Percentiles rank a stretch among this genome's conserved stretches.
phyloP scores from a whole-genome alignment of 768 basidiomycete genomes.

The Pseudohyphozyma bogoriensis region DNA sequence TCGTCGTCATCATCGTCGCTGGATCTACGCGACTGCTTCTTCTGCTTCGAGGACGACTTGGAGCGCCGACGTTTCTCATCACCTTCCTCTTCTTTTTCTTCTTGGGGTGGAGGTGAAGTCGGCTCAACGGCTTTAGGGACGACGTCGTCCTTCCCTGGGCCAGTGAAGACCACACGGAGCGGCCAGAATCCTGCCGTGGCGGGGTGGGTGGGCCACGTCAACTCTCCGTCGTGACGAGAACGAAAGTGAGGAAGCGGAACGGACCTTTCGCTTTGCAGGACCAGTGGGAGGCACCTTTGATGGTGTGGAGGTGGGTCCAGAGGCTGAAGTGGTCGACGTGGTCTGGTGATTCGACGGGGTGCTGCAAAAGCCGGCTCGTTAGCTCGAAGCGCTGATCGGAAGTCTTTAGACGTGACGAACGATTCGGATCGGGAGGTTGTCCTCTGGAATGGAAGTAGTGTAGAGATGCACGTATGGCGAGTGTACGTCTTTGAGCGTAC shows the following conservation, averaged over 20 bases:
- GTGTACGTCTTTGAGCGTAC: slow-evolving; percentile 1
- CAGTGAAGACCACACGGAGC: slow-evolving; percentile 15
- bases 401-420: neutral
- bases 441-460: neutral
- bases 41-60: neutral
- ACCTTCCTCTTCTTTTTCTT: slow-evolving; percentile 5
- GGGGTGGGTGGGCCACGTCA: too few relatives aligned
- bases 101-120: neutral
- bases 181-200: too few relatives aligned
- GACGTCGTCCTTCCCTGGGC: neutral
- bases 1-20: neutral
- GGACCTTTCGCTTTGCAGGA: slow-evolving; percentile 20
- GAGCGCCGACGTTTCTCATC: neutral
- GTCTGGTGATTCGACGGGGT: neutral
- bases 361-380: neutral
- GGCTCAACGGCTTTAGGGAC: neutral
- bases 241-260: too few relatives aligned
- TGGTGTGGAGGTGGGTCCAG: slow-evolving; percentile 10
- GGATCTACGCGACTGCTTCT: neutral
- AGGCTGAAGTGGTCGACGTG: neutral
- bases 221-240: too few relatives aligned
- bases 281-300: slow-evolving; percentile 3
- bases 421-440: neutral
- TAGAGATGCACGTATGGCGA: slow-evolving; percentile 17
- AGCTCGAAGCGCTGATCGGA: neutral